phyloP scores from a whole-genome alignment of 148 eudicot genomes.

The Rhododendron vialii region DNA sequence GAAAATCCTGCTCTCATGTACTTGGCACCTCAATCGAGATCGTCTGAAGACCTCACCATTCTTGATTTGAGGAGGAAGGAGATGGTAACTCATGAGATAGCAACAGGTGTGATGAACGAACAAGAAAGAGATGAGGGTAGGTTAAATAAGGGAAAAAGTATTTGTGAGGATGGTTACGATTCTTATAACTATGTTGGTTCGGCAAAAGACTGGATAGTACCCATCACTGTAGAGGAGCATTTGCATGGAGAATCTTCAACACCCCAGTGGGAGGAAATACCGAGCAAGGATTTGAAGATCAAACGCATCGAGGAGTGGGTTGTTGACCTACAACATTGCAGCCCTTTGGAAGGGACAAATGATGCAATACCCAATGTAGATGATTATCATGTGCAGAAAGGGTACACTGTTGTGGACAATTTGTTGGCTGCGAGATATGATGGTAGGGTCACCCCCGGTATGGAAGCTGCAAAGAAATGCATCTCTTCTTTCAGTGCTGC shows the following conservation, averaged over 20 bases:
- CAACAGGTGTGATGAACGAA: constrained; percentile 9
- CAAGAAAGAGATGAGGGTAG: constrained; percentile 23
- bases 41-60: constrained; percentile 47
- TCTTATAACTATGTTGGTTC: constrained; percentile 53
- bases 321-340: constrained; percentile 60
- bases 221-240: constrained; percentile 24
- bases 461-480: constrained; percentile 75
- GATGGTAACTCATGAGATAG: constrained; percentile 22
- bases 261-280: constrained; percentile 33
- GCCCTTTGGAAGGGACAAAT: constrained; percentile 45
- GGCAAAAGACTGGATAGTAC: constrained; percentile 82
- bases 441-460: constrained; percentile 46
- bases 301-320: constrained; percentile 81
- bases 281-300: constrained; percentile 46
- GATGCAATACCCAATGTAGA: constrained; percentile 21
- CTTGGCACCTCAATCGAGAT: constrained; percentile 28
- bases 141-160: constrained; percentile 26
- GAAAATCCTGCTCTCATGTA: constrained; percentile 8
- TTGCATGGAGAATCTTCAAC: constrained; percentile 34
- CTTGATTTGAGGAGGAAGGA: constrained; percentile 30
- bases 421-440: constrained; percentile 27
- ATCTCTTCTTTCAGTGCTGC: constrained; percentile 67
- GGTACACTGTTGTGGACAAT: constrained; percentile 24
- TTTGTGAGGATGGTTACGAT: constrained; percentile 43
- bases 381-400: constrained; percentile 23